Evolutionary conservation across 2,329 filamentous ascomycete species (phyloP).

Genomic region (Colletotrichum simmondsii): DNA sequence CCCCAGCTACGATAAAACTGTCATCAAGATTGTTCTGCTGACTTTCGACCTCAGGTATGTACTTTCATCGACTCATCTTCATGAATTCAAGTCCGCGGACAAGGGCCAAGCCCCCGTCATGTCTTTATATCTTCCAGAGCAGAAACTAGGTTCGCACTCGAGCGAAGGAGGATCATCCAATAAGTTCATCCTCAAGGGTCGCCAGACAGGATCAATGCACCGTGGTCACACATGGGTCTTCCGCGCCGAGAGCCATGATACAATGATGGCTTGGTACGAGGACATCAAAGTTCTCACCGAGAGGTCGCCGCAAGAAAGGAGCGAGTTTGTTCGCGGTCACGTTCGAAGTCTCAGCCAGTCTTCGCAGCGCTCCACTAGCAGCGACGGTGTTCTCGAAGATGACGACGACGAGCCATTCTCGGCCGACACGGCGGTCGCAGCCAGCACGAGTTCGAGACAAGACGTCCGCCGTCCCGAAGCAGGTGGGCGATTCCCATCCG

Average conservation of each 20-base stretch:
- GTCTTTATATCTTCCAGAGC: slow-evolving; percentile 94
- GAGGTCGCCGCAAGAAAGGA: slow-evolving; percentile 87
- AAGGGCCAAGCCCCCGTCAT: slow-evolving; percentile 92
- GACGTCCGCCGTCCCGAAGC: slow-evolving; percentile 79
- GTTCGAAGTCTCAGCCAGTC: slow-evolving; percentile 80
- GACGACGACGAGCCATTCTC: slow-evolving; percentile 71
- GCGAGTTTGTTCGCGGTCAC: slow-evolving; percentile 86
- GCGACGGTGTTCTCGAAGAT: slow-evolving; percentile 82
- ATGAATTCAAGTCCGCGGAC: slow-evolving; percentile 99
- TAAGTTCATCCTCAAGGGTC: slow-evolving; percentile 97
- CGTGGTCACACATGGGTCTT: slow-evolving; percentile 81
- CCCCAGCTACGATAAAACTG: not conserved
- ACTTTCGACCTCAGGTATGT: slow-evolving; percentile 76
- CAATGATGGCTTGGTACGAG: slow-evolving; percentile 96
- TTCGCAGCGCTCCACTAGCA: slow-evolving; percentile 72
- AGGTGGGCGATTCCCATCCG: slow-evolving; percentile 97
- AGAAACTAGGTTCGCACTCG: slow-evolving; percentile 94
- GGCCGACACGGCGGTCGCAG: slow-evolving; percentile 64
- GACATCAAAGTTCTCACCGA: slow-evolving; percentile 92
- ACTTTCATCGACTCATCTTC: slow-evolving; percentile 93
- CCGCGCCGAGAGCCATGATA: slow-evolving; percentile 81
- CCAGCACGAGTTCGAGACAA: slow-evolving; percentile 60
- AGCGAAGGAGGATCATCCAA: slow-evolving; percentile 85
- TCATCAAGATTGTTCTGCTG: slow-evolving; percentile 35
- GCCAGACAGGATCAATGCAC: slow-evolving; percentile 93